Base-by-base conservation (phyloP, 495 filamentous ascomycete species). In the Clavariopsis aquatica region DNA sequence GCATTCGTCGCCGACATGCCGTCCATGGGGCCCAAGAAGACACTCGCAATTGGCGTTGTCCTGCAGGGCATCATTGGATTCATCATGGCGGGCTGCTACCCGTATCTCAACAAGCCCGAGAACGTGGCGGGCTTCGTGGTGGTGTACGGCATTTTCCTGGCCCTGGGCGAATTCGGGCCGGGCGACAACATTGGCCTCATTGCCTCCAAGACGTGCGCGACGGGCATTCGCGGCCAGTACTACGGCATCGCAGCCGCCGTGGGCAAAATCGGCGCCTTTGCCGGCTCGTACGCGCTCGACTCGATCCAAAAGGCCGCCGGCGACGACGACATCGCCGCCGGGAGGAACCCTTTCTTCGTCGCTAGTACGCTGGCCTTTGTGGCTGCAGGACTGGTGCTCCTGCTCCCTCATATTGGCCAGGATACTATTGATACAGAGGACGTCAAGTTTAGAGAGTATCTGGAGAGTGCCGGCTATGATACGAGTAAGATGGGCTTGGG, bases 181-280 rank as follows among this genome's bases (percentile, higher is more conserved):
- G 93, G 92, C 27, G 87, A 97, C 76, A 96, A 96, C 74, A 95
- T 96, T 69, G 92, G 92, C 5, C 83, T 96, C 0, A 76, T 92
- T 22, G 92, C 92, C 0, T 89, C 90, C 55, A 96, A 96, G 77
- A 93, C 89, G 17, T 88, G 86, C 73, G 90, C 92, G 0, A 97
- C 93, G 3, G 86, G 87, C 12, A 87, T 97, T 31, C 81, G 69
- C n/a, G 93, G 92, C 10, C 90, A 94, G 71, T 97, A 95, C 78
- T 97, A 97, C 75, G 91, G 89, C 13, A 85, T 95, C 57, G 91
- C 92, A 0, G 92, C 92, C 1, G 92, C 92, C 0, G 64, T 86
- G 0, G 91, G 92, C 41, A 96, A 96, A 76, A 83, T 96, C 51
- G 93, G 93, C 19, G 93, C 91, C 8, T 96, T 96, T 70, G 85